Conservation (phyloP, 2,329 filamentous ascomycete genomes). For the Immersiporthe knoxdaviesiana region DNA sequence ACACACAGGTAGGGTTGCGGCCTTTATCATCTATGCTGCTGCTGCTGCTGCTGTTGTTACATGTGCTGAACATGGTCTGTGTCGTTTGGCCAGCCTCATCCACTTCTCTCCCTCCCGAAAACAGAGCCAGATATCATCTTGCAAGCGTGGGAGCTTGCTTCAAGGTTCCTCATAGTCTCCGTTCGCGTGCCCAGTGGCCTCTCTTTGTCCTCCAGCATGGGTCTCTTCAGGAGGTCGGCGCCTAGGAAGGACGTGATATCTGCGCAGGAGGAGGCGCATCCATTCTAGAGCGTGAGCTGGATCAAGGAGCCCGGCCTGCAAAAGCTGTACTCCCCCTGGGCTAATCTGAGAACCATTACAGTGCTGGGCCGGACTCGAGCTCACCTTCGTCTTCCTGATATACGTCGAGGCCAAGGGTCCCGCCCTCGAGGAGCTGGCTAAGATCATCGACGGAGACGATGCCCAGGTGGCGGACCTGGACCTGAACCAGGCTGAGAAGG, state of each 20-base stretch:
- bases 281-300: conserved; percentile 56
- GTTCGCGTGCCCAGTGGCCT: not conserved
- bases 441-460: conserved; percentile 66
- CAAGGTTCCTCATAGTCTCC: conserved; percentile 2
- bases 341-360: conserved; percentile 22
- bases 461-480: conserved; percentile 53
- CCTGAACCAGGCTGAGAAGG: conserved; percentile 50
- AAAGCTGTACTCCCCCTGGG: conserved; percentile 60
- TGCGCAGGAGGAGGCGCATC: conserved; percentile 53
- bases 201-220: conserved; percentile 32
- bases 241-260: conserved; percentile 34
- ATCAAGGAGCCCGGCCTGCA: conserved; percentile 58
- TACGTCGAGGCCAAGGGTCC: conserved; percentile 65
- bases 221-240: conserved; percentile 35
- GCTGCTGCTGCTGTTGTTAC: conserved; percentile 17
- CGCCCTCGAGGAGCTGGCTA: conserved; percentile 68
- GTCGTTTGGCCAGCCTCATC: conserved; percentile 5
- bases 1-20: not conserved
- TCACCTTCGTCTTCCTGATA: conserved; percentile 59
- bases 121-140: conserved; percentile 15
- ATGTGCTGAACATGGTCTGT: conserved; percentile 10
- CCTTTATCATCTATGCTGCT: not conserved
- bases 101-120: not conserved
- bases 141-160: not conserved
- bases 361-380: conserved; percentile 59